Percentiles rank a stretch among this genome's conserved stretches.
These are phyloP conservation scores for Malassezia nana DNA, from an alignment of 1,284 basidiomycete species.

Conservation along the genomic window DNA sequence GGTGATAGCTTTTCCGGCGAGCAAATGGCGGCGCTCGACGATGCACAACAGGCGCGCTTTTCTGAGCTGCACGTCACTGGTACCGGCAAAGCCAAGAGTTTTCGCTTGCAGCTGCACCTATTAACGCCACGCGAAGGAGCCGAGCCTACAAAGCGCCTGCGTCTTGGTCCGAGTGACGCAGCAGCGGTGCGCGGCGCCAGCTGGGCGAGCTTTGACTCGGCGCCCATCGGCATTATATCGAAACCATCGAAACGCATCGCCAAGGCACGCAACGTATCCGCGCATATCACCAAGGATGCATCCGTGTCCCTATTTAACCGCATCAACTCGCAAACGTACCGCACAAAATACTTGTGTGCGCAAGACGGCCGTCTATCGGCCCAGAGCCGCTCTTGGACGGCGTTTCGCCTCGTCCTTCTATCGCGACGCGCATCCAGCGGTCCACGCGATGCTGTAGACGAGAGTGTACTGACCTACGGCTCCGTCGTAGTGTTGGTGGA, in stretches of 20 bases:
- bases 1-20: constrained; percentile 56
- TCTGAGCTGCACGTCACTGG: constrained; percentile 80
- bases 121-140: constrained; percentile 36
- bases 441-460: constrained; percentile 23
- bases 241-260: constrained; percentile 95
- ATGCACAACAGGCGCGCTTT: constrained; percentile 64
- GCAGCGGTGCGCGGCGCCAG: constrained; percentile 30
- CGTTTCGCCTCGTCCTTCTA: constrained; percentile 70
- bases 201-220: constrained; percentile 84
- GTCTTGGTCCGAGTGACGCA: not conserved
- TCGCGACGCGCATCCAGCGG: constrained; percentile 34
- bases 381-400: constrained; percentile 77
- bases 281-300: constrained; percentile 76
- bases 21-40: constrained; percentile 50
- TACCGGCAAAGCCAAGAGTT: constrained; percentile 76
- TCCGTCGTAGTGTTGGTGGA: constrained; percentile 77
- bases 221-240: constrained; percentile 84
- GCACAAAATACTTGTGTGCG: constrained; percentile 91
- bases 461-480: constrained; percentile 65
- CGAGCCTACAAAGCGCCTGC: not conserved
- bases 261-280: constrained; percentile 83
- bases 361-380: constrained; percentile 67
- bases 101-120: constrained; percentile 62
- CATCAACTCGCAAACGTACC: constrained; percentile 90
- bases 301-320: constrained; percentile 91